A percentile compares a stretch with the other conserved stretches of the same genome.
These are phyloP conservation scores for Sistotremastrum niveocremeum DNA, from an alignment of 768 basidiomycete genomes.

Conservation along the genomic window DNA sequence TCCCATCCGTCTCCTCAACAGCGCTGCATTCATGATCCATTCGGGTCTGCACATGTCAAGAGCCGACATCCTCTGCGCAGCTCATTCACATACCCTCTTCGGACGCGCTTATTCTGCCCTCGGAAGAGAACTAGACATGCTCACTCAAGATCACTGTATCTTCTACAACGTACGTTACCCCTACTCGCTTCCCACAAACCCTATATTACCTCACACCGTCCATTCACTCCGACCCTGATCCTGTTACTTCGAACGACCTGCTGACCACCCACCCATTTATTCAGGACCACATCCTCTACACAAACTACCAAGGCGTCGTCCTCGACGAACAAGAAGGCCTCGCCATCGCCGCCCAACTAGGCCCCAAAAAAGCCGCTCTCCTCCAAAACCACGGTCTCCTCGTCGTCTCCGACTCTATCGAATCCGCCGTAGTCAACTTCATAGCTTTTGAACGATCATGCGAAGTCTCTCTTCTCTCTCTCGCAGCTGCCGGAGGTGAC, in stretches of 20 bases:
- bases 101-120: constrained; percentile 38
- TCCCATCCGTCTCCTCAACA: constrained; percentile 21
- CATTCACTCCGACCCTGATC: no score
- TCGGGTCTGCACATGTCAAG: constrained; percentile 33
- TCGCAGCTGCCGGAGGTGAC: constrained; percentile 23
- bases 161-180: constrained; percentile 21
- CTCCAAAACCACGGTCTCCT: constrained; percentile 24
- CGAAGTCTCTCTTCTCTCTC: constrained; percentile 32
- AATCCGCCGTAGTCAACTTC: constrained; percentile 30
- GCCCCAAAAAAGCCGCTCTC: constrained; percentile 28
- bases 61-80: constrained; percentile 33
- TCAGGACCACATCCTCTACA: constrained; percentile 28
- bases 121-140: constrained; percentile 27
- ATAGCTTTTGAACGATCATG: constrained; percentile 31
- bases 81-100: constrained; percentile 34
- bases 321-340: constrained; percentile 30
- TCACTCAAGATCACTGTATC: constrained; percentile 31
- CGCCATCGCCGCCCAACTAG: constrained; percentile 30
- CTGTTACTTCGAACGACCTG: not conserved
- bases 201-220: not conserved
- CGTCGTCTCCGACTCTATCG: constrained; percentile 26
- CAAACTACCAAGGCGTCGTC: constrained; percentile 35
- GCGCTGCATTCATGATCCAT: constrained; percentile 28
- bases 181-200: not conserved
- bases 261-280: not conserved